A percentile compares a stretch with the other conserved stretches of the same genome.
Conservation (phyloP, 2,329 filamentous ascomycete genomes). For the Stachybotrys echinatus region DNA sequence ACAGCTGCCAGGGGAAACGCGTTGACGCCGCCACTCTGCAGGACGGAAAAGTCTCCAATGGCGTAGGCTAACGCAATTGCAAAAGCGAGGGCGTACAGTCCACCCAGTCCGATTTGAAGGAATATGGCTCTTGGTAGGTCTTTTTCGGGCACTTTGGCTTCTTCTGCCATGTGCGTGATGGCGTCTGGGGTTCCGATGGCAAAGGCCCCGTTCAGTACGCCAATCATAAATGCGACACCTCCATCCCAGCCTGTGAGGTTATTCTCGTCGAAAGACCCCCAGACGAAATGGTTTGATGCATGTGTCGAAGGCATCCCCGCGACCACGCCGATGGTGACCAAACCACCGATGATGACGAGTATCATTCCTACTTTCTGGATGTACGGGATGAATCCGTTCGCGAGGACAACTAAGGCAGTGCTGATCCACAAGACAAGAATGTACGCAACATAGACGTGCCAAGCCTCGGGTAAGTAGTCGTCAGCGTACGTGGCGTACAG, state of each 20-base stretch:
- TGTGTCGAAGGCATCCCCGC: constrained; percentile 14
- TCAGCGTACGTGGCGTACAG: constrained; percentile 14
- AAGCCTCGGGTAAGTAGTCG: constrained; percentile 8
- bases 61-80: constrained; percentile 16
- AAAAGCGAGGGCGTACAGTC: constrained; percentile 14
- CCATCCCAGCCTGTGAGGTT: constrained; percentile 17
- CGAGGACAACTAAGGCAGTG: constrained; percentile 11
- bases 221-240: constrained; percentile 17
- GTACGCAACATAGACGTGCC: constrained; percentile 18
- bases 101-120: constrained; percentile 16
- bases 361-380: constrained; percentile 16
- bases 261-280: constrained; percentile 16
- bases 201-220: constrained; percentile 16
- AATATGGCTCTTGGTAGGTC: constrained; percentile 14
- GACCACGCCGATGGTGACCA: constrained; percentile 15
- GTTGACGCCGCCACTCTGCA: constrained; percentile 13
- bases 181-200: constrained; percentile 16
- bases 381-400: constrained; percentile 15
- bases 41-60: constrained; percentile 14
- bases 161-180: constrained; percentile 19
- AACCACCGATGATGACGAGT: constrained; percentile 13
- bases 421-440: constrained; percentile 15
- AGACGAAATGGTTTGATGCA: constrained; percentile 14
- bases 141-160: constrained; percentile 11
- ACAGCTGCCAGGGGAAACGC: constrained; percentile 15